A percentile compares a stretch with the other conserved stretches of the same genome.
phyloP scores from a whole-genome alignment of 129 eudicot genomes.

The Ambrosia trifida region DNA sequence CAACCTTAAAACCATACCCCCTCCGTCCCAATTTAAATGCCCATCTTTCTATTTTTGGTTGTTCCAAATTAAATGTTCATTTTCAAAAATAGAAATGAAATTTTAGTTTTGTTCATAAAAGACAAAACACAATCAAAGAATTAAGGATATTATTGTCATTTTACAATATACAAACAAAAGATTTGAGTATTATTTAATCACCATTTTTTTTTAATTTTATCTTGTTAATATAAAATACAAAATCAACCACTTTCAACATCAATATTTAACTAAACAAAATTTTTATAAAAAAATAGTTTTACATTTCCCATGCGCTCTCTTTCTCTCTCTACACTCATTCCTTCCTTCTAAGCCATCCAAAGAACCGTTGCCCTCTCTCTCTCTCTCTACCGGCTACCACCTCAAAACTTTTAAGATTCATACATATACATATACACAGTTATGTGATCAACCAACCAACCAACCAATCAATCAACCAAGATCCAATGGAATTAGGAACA shows the following conservation, averaged over 20 bases:
- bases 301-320: slow-evolving; percentile 8
- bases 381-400: slow-evolving; percentile 11
- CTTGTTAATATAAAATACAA: too few relatives aligned
- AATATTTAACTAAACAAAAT: background rate
- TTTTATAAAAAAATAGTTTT: background rate
- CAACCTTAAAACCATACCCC: too few relatives aligned
- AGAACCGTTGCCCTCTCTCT: slow-evolving; percentile 40
- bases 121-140: too few relatives aligned
- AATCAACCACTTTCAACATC: background rate
- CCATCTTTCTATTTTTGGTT: too few relatives aligned
- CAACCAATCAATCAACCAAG: slow-evolving; percentile 22
- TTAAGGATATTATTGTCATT: too few relatives aligned
- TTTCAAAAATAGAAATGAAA: too few relatives aligned
- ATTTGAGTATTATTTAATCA: too few relatives aligned
- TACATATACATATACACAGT: slow-evolving; percentile 15
- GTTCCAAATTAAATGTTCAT: too few relatives aligned
- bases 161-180: too few relatives aligned
- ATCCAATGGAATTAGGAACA: slow-evolving; percentile 50
- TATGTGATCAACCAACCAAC: background rate
- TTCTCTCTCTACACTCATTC: slow-evolving; percentile 52
- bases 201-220: too few relatives aligned
- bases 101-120: too few relatives aligned
- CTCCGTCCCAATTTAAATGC: too few relatives aligned
- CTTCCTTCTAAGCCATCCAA: slow-evolving; percentile 84
- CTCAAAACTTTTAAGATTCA: slow-evolving; percentile 17